Evolutionary conservation across 1,284 basidiomycete species (phyloP).

Genomic region (Phenoliferia sp.): DNA sequence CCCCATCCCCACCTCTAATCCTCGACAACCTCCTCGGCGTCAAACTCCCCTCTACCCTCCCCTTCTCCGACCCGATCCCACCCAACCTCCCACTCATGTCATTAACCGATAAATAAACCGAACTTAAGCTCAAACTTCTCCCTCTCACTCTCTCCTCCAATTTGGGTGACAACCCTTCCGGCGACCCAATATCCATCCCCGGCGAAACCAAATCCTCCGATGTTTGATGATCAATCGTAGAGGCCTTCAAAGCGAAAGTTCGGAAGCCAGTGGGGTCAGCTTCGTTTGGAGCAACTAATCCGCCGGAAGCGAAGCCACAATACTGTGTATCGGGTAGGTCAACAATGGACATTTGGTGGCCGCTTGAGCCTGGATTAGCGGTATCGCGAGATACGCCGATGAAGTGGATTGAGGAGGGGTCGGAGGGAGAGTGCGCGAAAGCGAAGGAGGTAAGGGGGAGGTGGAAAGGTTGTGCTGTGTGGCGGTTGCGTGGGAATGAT

Average conservation of each 20-base stretch:
- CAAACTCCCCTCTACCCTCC: not conserved
- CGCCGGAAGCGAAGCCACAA: constrained; percentile 15
- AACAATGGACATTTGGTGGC: constrained; percentile 21
- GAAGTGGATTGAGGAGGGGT: constrained; percentile 12
- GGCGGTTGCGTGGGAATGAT: not conserved
- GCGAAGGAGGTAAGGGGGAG: constrained; percentile 32
- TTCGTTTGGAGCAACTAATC: constrained; percentile 13
- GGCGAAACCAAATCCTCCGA: not conserved
- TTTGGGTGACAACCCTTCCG: too few species aligned
- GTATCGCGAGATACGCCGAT: constrained; percentile 30
- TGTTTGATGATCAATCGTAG: not conserved
- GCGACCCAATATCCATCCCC: too few species aligned
- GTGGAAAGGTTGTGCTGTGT: constrained; percentile 20
- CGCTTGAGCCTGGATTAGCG: constrained; percentile 17
- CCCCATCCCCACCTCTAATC: not conserved
- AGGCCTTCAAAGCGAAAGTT: not conserved
- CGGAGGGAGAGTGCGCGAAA: constrained; percentile 9
- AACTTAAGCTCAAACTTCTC: too few species aligned
- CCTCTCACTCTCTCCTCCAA: too few species aligned
- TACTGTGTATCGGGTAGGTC: constrained; percentile 3
- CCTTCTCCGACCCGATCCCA: too few species aligned
- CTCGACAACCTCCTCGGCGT: not conserved
- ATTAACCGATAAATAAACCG: too few species aligned
- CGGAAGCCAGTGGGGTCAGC: not conserved
- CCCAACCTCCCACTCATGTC: too few species aligned